Base-by-base conservation (phyloP, 257 asterid species). In the Gardenia jasminoides region DNA sequence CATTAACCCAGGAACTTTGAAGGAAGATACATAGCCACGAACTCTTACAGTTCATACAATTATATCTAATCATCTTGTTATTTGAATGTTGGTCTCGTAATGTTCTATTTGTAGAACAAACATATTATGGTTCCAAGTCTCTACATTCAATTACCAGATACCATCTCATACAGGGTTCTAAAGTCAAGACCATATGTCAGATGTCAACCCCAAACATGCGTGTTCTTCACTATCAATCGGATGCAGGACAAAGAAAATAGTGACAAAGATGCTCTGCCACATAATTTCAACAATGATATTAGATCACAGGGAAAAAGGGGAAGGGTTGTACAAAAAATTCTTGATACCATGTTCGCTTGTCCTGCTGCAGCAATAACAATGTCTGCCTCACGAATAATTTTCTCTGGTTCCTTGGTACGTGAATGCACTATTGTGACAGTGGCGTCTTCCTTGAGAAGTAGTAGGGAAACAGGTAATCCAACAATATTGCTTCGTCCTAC, bases 401-500 rank as follows among this genome's bases (percentile, higher is more conserved):
- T 90, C 77, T 95, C 98, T 26, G 97, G 97, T 20, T 91, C 97
- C 82, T 87, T 86, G 10, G 97, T 93, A 72, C 81, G 93, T 0
- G 99, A 95, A 71, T 95, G 99, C 75, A 95, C 99, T 19, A 95
- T 71, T 67, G 94, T 92, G 19, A 93, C 96, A 31, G 97, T 93
- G 67, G 99, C 99, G 77, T 95, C 98, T 81, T 84, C 99, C 86
- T 95, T 95, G 44, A 95, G 90, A 58, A 93, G 99, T 48, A 95
- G 93, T 46, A 93, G 83, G 31, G 99, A 88, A 66, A 93, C 99
- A 16, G 97, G 99, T 76, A 95, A 85, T 70, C 97, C 97, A 65
- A 95, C 97, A 76, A 95, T 92, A 86, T 95, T 95, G 80, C 98
- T 95, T 83, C 98, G 91, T 67, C 99, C 99, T 72, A 95, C 99